Evolutionary conservation across 176 grass and related monocot genomes (phyloP).

Genomic region (Urochloa ruziziensis): DNA sequence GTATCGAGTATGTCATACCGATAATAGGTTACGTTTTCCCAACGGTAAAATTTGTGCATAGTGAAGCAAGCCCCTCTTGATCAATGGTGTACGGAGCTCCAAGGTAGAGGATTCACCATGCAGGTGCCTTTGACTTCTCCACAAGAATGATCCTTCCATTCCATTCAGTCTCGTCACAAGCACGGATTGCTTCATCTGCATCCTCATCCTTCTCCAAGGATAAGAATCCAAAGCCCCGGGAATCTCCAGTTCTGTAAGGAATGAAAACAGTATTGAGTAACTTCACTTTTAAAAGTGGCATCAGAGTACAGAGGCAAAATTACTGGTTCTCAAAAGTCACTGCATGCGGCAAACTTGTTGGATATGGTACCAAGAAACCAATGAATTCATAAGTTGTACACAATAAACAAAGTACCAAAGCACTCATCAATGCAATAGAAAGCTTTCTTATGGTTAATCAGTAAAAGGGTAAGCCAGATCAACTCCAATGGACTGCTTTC

Average conservation of each 20-base stretch:
- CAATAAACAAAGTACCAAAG: not conserved
- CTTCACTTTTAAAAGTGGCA: slow-evolving; percentile 3
- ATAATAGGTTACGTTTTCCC: slow-evolving; percentile 29
- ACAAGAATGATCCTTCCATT: slow-evolving; percentile 89
- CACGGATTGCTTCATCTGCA: slow-evolving; percentile 86
- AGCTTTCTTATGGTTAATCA: slow-evolving; percentile 5
- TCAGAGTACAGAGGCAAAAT: slow-evolving; percentile 19
- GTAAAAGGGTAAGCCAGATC: slow-evolving; percentile 1
- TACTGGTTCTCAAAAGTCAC: not conserved
- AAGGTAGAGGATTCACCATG: slow-evolving; percentile 43
- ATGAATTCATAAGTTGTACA: not conserved
- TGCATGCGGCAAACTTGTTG: not conserved
- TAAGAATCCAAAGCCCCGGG: slow-evolving; percentile 86
- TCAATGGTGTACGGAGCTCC: not conserved
- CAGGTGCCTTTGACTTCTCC: slow-evolving; percentile 79
- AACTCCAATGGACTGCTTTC: not conserved
- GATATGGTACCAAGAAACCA: not conserved
- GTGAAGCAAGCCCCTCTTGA: slow-evolving; percentile 11
- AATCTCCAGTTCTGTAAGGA: slow-evolving; percentile 68
- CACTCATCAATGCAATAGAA: not conserved
- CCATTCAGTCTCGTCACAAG: slow-evolving; percentile 77
- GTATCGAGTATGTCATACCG: slow-evolving; percentile 52
- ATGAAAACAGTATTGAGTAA: slow-evolving; percentile 31
- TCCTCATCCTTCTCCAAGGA: slow-evolving; percentile 80
- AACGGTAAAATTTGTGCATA: slow-evolving; percentile 41